phyloP scores from a whole-genome alignment of 2,329 filamentous ascomycete species.

The Erysiphe pulchra region DNA sequence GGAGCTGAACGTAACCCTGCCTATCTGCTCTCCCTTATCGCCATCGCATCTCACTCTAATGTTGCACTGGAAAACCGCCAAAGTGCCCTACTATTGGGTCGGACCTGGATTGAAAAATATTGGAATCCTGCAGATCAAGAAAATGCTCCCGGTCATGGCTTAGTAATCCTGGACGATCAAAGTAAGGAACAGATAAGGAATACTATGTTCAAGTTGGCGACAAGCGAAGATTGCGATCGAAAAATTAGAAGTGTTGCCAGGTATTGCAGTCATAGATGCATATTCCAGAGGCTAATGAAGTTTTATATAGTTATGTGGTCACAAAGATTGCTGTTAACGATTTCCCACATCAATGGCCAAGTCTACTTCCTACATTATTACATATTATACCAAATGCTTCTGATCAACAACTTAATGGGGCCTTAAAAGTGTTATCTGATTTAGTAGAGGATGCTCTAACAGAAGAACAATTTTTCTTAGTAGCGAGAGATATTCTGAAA shows the following conservation, averaged over 20 bases:
- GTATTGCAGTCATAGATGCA: conserved; percentile 19
- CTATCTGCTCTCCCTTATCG: conserved; percentile 56
- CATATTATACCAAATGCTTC: conserved; percentile 48
- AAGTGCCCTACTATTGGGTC: conserved; percentile 53
- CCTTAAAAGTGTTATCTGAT: conserved; percentile 66
- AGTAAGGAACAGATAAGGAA: conserved; percentile 50
- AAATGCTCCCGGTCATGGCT: conserved; percentile 13
- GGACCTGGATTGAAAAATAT: conserved; percentile 58
- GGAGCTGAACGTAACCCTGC: conserved; percentile 28
- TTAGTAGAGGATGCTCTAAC: conserved; percentile 82
- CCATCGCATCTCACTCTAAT: conserved; percentile 53
- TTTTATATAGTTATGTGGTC: conserved; percentile 34
- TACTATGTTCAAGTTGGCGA: conserved; percentile 52
- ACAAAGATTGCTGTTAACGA: conserved; percentile 87
- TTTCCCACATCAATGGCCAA: conserved; percentile 89
- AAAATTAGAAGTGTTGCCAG: conserved; percentile 79
- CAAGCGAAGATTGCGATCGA: conserved; percentile 42
- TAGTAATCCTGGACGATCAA: conserved; percentile 41
- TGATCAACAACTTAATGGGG: conserved; percentile 66
- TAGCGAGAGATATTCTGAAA: conserved; percentile 65
- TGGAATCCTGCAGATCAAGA: conserved; percentile 62
- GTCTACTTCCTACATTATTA: conserved; percentile 57
- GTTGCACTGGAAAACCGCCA: conserved; percentile 57
- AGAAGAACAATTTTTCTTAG: conserved; percentile 82
- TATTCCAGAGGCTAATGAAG: conserved; percentile 1